These are phyloP conservation scores for Phylloporus sp. DNA, from an alignment of 768 basidiomycete genomes.

Conservation along the genomic window DNA sequence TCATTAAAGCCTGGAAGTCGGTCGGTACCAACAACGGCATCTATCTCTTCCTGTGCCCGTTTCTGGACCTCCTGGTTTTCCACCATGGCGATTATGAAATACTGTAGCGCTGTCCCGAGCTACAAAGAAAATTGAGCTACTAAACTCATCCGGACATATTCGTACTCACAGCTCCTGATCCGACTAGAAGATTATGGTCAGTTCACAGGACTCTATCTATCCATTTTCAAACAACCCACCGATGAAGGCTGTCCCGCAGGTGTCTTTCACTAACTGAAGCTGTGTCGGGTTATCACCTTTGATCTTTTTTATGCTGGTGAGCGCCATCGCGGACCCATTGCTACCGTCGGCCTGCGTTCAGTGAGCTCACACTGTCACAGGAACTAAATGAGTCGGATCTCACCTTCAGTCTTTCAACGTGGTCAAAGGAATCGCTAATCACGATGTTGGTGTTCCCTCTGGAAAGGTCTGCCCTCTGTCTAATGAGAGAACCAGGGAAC, in stretches of 20 bases:
- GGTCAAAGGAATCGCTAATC: conserved; percentile 12
- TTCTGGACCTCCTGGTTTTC: conserved; percentile 30
- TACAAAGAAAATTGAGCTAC: conserved; percentile 1
- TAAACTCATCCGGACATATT: background rate
- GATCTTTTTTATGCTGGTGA: conserved; percentile 6
- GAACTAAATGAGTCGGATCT: background rate
- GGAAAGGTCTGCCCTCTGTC: conserved; percentile 15
- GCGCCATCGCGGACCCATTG: conserved; percentile 8
- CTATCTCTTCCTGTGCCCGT: conserved; percentile 30
- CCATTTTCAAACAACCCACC: background rate
- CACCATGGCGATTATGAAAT: conserved; percentile 33
- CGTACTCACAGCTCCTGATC: conserved; percentile 16
- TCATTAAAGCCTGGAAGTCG: conserved; percentile 27
- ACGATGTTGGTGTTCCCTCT: conserved; percentile 6
- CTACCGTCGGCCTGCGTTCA: conserved; percentile 8
- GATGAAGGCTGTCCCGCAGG: background rate
- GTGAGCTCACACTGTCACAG: background rate
- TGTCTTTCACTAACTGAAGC: background rate
- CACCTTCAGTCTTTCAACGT: conserved; percentile 12
- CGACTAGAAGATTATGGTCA: conserved; percentile 7
- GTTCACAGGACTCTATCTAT: background rate
- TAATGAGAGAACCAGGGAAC: conserved; percentile 27
- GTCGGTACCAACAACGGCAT: conserved; percentile 24
- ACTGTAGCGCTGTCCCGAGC: conserved; percentile 4
- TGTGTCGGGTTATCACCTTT: background rate